Base-by-base conservation (phyloP, 495 filamentous ascomycete genomes). In the Cercophora scortea region DNA sequence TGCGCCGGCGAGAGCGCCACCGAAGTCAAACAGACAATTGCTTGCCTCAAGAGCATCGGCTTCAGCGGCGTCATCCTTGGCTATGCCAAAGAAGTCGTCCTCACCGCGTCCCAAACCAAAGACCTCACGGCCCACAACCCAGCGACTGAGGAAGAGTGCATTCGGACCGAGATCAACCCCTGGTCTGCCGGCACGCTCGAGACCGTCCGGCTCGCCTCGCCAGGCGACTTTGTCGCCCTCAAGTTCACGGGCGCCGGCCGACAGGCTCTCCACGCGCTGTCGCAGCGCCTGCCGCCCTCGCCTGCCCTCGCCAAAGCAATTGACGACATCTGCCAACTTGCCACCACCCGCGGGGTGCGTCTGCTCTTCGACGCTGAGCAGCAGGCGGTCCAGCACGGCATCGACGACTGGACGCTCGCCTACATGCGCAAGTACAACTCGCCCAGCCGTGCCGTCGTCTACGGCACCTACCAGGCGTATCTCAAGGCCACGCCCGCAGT, bases 301-400 rank as follows among this genome's bases (percentile, higher is more conserved):
- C 73, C 75, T 10, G 73, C 75, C 13, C 81, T 96, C 57, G 79
- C 77, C 32, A 61, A 75, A 11, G 85, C 88, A 8, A 92, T 94
- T 57, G 74, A 80, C 53, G 66, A 79, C 46, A 84, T 95, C 32
- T 97, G 92, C 65, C 74, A 87, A 42, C 75, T 88, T 8, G 92
- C 92, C 0, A 73, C 79, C 10, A 75, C 79, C 25, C 81, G 81
- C 47, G 80, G 85, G 32, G 83, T 95, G 25, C 75, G 78, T 15
- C 71, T 97, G n/a, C 76, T 96, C 5, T 86, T 95, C 48, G 92
- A 95, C 61, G 92, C 92, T 6, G 92, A 97, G 67, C 90, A 96
- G 63, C 79, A 82, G 55, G 79, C 80, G 10, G 75, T 94, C 12
- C 90, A 96, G 66, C 74, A 73, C 8, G 90, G 91, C 8, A 91